Base-by-base conservation (phyloP, 148 eudicot genomes). In the Selenicereus undatus region DNA sequence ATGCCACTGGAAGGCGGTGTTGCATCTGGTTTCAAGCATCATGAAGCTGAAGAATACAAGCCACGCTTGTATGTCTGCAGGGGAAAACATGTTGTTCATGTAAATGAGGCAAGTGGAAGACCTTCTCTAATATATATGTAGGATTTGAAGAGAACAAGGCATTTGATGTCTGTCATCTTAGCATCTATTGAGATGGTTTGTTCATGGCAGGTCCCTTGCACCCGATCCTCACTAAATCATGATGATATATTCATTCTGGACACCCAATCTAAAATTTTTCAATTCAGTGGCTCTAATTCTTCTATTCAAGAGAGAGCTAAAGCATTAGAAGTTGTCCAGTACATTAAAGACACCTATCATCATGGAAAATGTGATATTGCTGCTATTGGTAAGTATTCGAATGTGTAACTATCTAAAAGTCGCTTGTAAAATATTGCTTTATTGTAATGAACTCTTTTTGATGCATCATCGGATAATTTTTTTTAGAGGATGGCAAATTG, bases 281-380 rank as follows among this genome's bases (percentile, higher is more conserved):
- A 93, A 86, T 97, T 97, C 81, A 94, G 91, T 83, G 99, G 99
- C 76, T 91, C 97, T 74, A 94, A 92, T 82, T 91, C 99, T 81
- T 88, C 88, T 71, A 97, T 94, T 87, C 99, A 94, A 94, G 99
- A 97, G 85, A 94, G 99, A 87, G 99, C 95, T 83, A 97, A 97
- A 88, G 95, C 99, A 71, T 84, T 97, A 73, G 99, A 97, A 86
- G 99, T 94, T 81, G 98, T 94, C 78, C 98, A 97, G 87, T 88
- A 91, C 82, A 83, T 97, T 39, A 97, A 94, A 88, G 99, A 97
- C 87, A 90, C 88, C 75, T 87, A 91, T 82, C 99, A 97, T 88
- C 93, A 89, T 85, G 99, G 99, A 81, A 94, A 91, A 84, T 97
- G 99, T 88, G 98, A 94, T 29, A 77, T 97, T 68, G 99, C 98